Conservation (phyloP, 441 rosid species). For the Populus hybrid region DNA sequence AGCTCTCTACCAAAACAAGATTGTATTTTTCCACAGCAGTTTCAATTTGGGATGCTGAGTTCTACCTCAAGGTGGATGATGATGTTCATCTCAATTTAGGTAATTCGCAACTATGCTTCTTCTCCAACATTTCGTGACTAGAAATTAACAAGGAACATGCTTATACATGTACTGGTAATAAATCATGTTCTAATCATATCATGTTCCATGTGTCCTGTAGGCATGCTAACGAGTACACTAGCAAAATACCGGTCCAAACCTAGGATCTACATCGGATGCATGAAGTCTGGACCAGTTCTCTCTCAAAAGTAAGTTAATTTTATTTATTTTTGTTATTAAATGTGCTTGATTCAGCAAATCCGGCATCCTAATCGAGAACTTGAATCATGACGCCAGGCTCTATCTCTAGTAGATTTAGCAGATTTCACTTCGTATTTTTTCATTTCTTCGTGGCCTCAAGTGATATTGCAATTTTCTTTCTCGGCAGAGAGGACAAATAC, state of each 20-base stretch:
- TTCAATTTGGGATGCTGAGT: conserved; percentile 79
- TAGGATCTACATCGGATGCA: conserved; percentile 78
- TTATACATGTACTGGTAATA: too few relatives aligned
- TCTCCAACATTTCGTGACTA: not conserved
- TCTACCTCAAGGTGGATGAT: conserved; percentile 85
- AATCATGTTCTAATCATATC: not conserved
- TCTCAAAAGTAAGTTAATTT: conserved; percentile 48
- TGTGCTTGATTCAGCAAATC: not conserved
- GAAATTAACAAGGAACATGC: not conserved
- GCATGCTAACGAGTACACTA: conserved; percentile 49
- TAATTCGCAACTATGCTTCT: not conserved
- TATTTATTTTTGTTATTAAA: too few relatives aligned
- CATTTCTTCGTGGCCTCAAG: not conserved
- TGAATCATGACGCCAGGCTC: not conserved
- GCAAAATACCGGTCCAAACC: conserved; percentile 59
- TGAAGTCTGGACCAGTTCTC: conserved; percentile 94
- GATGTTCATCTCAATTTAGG: conserved; percentile 84
- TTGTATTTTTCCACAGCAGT: conserved; percentile 72
- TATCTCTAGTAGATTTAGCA: not conserved
- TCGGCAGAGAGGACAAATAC: conserved; percentile 60
- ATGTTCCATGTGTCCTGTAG: conserved; percentile 17
- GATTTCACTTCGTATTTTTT: not conserved
- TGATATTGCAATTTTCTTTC: not conserved
- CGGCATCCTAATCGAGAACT: not conserved
- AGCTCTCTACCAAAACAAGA: conserved; percentile 79